Conservation (phyloP, 2,329 filamentous ascomycete genomes). For the Xylariaceae sp. region DNA sequence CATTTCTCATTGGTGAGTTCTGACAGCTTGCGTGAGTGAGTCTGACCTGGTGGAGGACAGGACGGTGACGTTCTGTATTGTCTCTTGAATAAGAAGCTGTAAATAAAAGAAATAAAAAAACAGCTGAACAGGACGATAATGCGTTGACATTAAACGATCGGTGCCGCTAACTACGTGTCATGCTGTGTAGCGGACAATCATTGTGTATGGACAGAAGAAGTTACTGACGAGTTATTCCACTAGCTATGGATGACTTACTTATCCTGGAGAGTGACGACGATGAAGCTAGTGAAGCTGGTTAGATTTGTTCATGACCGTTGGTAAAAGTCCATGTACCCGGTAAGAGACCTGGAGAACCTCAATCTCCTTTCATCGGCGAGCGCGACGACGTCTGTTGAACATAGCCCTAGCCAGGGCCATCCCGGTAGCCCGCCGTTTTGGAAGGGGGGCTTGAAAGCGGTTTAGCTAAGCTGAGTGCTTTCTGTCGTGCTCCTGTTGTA, state of each 20-base stretch:
- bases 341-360: slow-evolving; percentile 1
- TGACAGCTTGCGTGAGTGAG: not conserved
- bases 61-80: not conserved
- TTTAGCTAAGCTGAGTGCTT: slow-evolving; percentile 4
- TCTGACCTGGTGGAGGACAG: not conserved
- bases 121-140: not conserved
- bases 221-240: not conserved
- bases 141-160: not conserved
- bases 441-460: slow-evolving; percentile 2
- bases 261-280: not conserved
- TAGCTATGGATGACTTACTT: not conserved
- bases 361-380: slow-evolving; percentile 9
- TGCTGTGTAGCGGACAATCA: not conserved
- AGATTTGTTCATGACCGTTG: not conserved
- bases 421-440: slow-evolving; percentile 9
- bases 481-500: not conserved
- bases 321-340: not conserved
- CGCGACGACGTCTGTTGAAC: slow-evolving; percentile 5
- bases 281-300: no score
- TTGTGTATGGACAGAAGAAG: not conserved
- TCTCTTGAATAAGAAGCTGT: not conserved
- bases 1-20: not conserved
- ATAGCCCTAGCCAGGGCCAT: slow-evolving; percentile 8
- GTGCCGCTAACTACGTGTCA: not conserved
- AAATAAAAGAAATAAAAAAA: not conserved